Evolutionary conservation across 495 filamentous ascomycete species (phyloP).

Genomic region (Penicillium paxilli): DNA sequence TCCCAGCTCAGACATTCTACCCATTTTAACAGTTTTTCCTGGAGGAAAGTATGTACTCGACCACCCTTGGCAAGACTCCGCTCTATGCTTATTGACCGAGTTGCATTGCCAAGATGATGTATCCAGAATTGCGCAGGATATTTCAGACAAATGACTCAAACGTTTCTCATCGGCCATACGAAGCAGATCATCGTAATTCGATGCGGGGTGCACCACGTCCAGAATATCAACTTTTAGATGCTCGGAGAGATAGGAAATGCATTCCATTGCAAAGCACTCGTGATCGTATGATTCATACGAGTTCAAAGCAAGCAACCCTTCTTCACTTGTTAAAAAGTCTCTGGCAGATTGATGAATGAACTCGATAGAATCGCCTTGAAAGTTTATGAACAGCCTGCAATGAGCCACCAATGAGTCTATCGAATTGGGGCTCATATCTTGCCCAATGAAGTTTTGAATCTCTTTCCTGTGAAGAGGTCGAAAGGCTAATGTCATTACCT

Average conservation of each 20-base stretch:
- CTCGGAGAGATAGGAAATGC: conserved; percentile 19
- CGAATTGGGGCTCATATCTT: background rate
- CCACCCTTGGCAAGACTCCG: no score
- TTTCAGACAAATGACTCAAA: no score
- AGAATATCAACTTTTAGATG: conserved; percentile 19
- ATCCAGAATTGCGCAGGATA: no score
- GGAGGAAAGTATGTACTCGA: conserved; percentile 1
- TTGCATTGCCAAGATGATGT: conserved; percentile 8
- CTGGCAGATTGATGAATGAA: conserved; percentile 24
- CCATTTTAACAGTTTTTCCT: conserved; percentile 24
- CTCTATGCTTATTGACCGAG: conserved; percentile 12
- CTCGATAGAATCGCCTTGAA: conserved; percentile 12
- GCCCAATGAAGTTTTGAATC: background rate
- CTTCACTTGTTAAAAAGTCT: conserved; percentile 16
- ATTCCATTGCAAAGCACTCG: conserved; percentile 13
- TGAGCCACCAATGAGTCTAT: conserved; percentile 1
- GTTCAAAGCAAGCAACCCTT: conserved; percentile 2
- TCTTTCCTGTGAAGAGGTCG: conserved; percentile 7
- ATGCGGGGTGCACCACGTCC: no score
- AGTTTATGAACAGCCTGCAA: conserved; percentile 18
- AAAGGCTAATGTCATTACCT: conserved; percentile 4
- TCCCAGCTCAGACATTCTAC: conserved; percentile 29
- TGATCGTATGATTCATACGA: conserved; percentile 17
- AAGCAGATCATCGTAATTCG: no score
- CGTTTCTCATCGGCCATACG: no score